Evolutionary conservation across 2,329 filamentous ascomycete genomes (phyloP).

Genomic region (Diaporthe caulivora): DNA sequence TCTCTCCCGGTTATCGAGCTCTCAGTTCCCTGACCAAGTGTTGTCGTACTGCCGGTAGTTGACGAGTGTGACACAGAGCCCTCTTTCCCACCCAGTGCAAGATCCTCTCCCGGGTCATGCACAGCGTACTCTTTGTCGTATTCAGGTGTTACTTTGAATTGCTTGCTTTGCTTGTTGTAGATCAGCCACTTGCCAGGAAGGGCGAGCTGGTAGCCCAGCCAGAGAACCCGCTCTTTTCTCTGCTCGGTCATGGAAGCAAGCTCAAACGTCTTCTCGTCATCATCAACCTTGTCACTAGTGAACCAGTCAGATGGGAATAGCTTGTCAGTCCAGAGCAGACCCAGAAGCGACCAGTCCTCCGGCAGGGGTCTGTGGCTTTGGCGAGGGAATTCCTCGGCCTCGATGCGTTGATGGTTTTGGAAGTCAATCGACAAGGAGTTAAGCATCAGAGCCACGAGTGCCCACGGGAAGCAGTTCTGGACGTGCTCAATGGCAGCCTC

Average conservation of each 20-base stretch:
- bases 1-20: neutral
- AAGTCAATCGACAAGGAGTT: slow-evolving; percentile 50
- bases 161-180: slow-evolving; percentile 54
- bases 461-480: slow-evolving; percentile 56
- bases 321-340: slow-evolving; percentile 69
- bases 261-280: slow-evolving; percentile 77
- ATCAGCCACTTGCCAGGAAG: slow-evolving; percentile 56
- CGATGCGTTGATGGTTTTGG: slow-evolving; percentile 51
- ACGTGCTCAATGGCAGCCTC: slow-evolving; percentile 58
- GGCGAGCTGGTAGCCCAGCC: slow-evolving; percentile 65
- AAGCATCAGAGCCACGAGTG: slow-evolving; percentile 52
- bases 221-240: slow-evolving; percentile 71
- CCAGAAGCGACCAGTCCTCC: slow-evolving; percentile 77
- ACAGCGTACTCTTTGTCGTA: slow-evolving; percentile 49
- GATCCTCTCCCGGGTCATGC: slow-evolving; percentile 8
- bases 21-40: neutral
- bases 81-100: neutral
- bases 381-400: slow-evolving; percentile 60
- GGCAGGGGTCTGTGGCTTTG: slow-evolving; percentile 68
- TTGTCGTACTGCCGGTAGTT: slow-evolving; percentile 27
- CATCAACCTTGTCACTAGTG: slow-evolving; percentile 67
- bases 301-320: slow-evolving; percentile 74
- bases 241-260: slow-evolving; percentile 67
- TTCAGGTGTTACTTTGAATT: slow-evolving; percentile 54
- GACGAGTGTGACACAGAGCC: slow-evolving; percentile 22